Conservation (phyloP, 1,284 basidiomycete species). For the Trametes sp. region DNA sequence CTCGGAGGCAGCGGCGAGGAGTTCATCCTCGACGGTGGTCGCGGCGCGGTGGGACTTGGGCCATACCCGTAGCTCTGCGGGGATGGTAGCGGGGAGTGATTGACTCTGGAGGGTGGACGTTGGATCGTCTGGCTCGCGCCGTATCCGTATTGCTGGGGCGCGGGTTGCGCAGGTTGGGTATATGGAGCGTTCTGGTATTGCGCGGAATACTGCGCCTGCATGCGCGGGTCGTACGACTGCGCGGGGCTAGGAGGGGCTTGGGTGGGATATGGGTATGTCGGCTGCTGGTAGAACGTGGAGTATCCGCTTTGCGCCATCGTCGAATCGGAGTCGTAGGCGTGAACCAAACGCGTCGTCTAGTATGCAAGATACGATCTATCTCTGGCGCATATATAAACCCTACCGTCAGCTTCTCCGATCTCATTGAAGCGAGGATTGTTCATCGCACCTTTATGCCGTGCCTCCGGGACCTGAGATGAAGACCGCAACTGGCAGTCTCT, state of each 20-base stretch:
- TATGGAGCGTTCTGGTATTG: conserved; percentile 25
- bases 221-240: conserved; percentile 14
- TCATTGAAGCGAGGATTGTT: not conserved
- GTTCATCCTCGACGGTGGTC: conserved; percentile 11
- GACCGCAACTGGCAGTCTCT: too few species aligned
- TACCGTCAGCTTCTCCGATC: not conserved
- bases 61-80: conserved; percentile 10
- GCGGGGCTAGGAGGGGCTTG: conserved; percentile 13
- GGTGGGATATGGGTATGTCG: conserved; percentile 21
- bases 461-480: not conserved
- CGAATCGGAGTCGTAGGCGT: too few species aligned
- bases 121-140: not conserved
- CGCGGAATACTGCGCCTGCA: conserved; percentile 20
- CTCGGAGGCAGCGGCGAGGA: conserved; percentile 13
- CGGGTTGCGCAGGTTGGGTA: not conserved
- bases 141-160: not conserved
- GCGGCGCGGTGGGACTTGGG: not conserved
- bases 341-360: not conserved
- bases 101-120: conserved; percentile 3
- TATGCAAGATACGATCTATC: not conserved
- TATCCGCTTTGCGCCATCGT: conserved; percentile 32
- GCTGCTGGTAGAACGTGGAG: conserved; percentile 22
- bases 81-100: conserved; percentile 1
- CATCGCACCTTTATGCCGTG: not conserved
- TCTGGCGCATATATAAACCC: not conserved